A percentile compares a stretch with the other conserved stretches of the same genome.
Conservation (phyloP, 495 filamentous ascomycete genomes). For the Parachaetomium inaequale region DNA sequence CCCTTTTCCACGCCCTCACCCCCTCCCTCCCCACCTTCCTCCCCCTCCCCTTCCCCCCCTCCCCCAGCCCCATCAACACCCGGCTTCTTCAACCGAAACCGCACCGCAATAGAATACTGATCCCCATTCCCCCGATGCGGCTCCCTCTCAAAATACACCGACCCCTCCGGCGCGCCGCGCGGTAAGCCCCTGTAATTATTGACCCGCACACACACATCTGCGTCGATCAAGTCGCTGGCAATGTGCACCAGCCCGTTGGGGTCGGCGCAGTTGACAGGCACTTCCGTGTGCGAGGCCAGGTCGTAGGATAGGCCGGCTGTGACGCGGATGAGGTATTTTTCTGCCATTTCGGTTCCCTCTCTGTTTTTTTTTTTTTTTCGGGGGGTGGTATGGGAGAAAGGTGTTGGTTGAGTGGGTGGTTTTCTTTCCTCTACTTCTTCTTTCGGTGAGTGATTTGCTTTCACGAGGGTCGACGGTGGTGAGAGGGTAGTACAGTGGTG, state of each 20-base stretch:
- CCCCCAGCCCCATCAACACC: neutral
- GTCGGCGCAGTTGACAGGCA: slow-evolving; percentile 66
- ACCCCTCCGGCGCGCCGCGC: slow-evolving; percentile 52
- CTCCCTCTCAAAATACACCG: slow-evolving; percentile 69
- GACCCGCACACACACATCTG: slow-evolving; percentile 67
- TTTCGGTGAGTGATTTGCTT: no score
- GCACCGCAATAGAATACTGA: slow-evolving; percentile 76
- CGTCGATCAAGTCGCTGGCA: slow-evolving; percentile 54
- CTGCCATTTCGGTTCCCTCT: slow-evolving; percentile 41
- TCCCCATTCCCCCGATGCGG: slow-evolving; percentile 60
- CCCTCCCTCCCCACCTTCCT: slow-evolving; percentile 2
- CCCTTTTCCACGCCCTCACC: neutral
- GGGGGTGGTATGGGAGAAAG: neutral
- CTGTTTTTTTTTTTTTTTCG: neutral
- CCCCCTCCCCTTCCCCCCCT: neutral
- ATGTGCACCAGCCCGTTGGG: slow-evolving; percentile 49
- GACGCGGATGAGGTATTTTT: slow-evolving; percentile 66
- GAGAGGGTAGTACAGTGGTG: no score
- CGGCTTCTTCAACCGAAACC: slow-evolving; percentile 62
- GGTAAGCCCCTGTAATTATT: slow-evolving; percentile 58
- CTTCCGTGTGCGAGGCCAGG: slow-evolving; percentile 55
- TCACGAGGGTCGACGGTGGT: no score
- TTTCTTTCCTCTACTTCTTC: no score
- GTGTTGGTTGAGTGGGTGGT: neutral
- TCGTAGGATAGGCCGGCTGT: slow-evolving; percentile 76